Conservation (phyloP, 805 yeast species). For the Lipomyces oligophaga region DNA sequence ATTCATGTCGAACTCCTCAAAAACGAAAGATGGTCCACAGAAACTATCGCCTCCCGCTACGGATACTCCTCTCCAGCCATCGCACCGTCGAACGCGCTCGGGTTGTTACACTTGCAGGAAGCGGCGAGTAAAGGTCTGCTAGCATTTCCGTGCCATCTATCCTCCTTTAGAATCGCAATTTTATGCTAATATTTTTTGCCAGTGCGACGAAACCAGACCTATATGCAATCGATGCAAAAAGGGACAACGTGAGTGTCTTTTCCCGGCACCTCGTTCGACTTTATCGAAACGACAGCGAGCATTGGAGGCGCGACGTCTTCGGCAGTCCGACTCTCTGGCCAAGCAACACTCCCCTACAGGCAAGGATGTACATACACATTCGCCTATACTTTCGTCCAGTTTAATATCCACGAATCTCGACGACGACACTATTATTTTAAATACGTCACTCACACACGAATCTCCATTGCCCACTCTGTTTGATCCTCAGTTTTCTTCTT, state of each 20-base stretch:
- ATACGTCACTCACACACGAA: no score
- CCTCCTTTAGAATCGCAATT: not conserved
- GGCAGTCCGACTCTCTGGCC: conserved; percentile 13
- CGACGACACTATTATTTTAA: not conserved
- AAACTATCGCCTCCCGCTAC: no score
- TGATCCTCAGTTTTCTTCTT: no score
- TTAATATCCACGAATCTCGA: no score
- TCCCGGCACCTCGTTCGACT: conserved; percentile 17
- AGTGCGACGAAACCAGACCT: conserved; percentile 28
- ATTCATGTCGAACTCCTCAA: no score
- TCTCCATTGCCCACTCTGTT: no score
- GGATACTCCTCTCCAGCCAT: no score
- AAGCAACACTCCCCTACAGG: no score
- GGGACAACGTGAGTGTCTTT: conserved; percentile 23
- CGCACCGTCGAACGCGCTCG: conserved; percentile 23
- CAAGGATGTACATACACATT: not conserved
- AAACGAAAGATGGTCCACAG: no score
- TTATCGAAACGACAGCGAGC: conserved; percentile 22
- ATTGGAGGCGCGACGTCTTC: conserved; percentile 5
- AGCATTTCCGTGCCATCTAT: not conserved
- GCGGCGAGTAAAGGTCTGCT: conserved; percentile 24
- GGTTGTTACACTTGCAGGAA: conserved; percentile 27
- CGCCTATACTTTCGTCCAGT: not conserved
- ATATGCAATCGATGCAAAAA: conserved; percentile 19
- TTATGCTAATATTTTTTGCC: not conserved